Evolutionary conservation across 495 filamentous ascomycete species (phyloP).

Genomic region (Tuber borchii): DNA sequence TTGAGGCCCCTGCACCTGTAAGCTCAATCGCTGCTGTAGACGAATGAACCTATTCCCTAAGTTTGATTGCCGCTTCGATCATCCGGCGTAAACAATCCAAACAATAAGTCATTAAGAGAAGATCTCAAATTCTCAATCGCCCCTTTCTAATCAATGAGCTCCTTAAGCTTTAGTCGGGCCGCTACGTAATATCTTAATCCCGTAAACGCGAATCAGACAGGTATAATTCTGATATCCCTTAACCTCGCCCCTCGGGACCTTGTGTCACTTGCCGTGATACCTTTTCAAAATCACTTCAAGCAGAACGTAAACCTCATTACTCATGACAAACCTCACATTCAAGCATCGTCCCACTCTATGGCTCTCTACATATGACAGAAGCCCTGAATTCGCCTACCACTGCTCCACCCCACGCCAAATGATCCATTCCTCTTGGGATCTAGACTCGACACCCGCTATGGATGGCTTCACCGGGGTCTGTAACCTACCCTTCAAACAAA

Average conservation of each 20-base stretch:
- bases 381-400: slow-evolving; percentile 62
- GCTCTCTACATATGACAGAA: slow-evolving; percentile 93
- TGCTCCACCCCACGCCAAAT: slow-evolving; percentile 49
- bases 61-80: slow-evolving; percentile 71
- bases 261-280: slow-evolving; percentile 97
- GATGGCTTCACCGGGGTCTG: too few relatives aligned
- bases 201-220: slow-evolving; percentile 97
- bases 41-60: slow-evolving; percentile 72
- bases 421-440: slow-evolving; percentile 47
- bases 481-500: too few relatives aligned
- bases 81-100: slow-evolving; percentile 77
- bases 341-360: slow-evolving; percentile 97
- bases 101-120: slow-evolving; percentile 96
- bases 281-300: slow-evolving; percentile 44
- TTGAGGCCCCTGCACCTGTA: slow-evolving; percentile 75
- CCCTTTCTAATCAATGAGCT: slow-evolving; percentile 76
- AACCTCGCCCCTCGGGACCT: slow-evolving; percentile 93
- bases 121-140: slow-evolving; percentile 66
- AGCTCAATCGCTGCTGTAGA: slow-evolving; percentile 64
- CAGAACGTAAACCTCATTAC: slow-evolving; percentile 57
- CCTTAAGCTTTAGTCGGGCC: slow-evolving; percentile 88
- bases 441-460: slow-evolving; percentile 76
- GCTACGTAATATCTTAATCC: slow-evolving; percentile 97
- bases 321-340: slow-evolving; percentile 96
- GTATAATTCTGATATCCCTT: slow-evolving; percentile 98